Base-by-base conservation (phyloP, 768 basidiomycete genomes). In the Mycena haematopus region DNA sequence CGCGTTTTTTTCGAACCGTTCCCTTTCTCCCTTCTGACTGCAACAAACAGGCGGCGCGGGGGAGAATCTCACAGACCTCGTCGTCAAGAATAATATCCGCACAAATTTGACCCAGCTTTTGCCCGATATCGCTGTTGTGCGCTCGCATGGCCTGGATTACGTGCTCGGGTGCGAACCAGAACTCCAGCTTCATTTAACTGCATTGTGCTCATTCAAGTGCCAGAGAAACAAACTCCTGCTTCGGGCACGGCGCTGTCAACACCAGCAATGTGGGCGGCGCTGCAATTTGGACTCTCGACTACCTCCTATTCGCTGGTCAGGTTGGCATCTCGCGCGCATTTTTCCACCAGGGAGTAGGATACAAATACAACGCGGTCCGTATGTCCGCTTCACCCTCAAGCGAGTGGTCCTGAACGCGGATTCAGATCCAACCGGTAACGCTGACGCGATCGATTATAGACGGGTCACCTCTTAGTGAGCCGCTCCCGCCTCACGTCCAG, bases 211-310 rank as follows among this genome's bases (percentile, higher is more conserved):
- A 36, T 40, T 70, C 76, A 13, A 27, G 9, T 21, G 29, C 19
- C 31, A 65, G 52, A 9, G 61, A 58, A 40, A 60, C 29, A 21
- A 54, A 22, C 22, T 53, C 25, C 45, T 67, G 55, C 36, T 57
- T 56, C 14, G 56, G 58, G 7, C 56, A 68, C 35, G 63, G 70
- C 3, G 68, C 65, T 8, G 54, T 72, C 24, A 78, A 77, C 7
- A 80, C 82, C 14, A 79, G 79, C 69, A 80, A 83, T 66, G 80
- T 79, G 0, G 82, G 80, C 27, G 82, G 80, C 2, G 78, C 78
- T 0, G 77, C 78, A 13, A 74, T 80, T 31, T 83, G 82, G 82
- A 72, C 72, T n/a, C 72, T 81, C 56, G 82, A 83, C 66, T 82
- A 83, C 63, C 73, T 79, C 1, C 69, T 84, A 2, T 79, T 77